Conservation (phyloP, 192 early-diverging fungal genomes). For the Coemansia sp. region DNA sequence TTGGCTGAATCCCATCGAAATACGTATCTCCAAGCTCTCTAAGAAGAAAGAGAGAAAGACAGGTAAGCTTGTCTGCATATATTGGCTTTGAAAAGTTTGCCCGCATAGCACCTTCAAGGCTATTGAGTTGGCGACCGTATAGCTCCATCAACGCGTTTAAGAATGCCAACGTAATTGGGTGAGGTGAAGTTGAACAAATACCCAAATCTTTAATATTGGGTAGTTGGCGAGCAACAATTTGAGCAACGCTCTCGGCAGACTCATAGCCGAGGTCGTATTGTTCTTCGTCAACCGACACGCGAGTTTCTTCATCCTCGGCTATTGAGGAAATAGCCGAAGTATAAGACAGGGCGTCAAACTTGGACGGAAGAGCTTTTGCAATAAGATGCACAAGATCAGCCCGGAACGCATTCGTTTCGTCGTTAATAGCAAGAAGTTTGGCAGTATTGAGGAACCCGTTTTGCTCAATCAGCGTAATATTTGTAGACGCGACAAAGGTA, state of each 20-base stretch:
- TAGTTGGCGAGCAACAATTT: no score
- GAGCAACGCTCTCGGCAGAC: no score
- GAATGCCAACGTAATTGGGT: background rate
- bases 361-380: background rate
- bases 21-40: background rate
- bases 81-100: background rate
- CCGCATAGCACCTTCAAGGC: background rate
- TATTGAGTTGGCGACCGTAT: background rate
- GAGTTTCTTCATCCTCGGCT: background rate
- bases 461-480: background rate
- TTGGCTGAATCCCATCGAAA: background rate
- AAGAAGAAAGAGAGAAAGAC: background rate
- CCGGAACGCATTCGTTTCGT: background rate
- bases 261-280: background rate
- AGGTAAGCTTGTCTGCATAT: background rate
- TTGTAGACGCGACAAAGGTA: background rate
- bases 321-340: background rate
- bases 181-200: background rate
- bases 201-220: no score
- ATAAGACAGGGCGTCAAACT: background rate
- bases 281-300: background rate
- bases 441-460: background rate
- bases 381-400: background rate
- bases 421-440: background rate
- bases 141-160: background rate